Conservation (phyloP, 352 stramenopile species). For the Phytophthora crassamura region DNA sequence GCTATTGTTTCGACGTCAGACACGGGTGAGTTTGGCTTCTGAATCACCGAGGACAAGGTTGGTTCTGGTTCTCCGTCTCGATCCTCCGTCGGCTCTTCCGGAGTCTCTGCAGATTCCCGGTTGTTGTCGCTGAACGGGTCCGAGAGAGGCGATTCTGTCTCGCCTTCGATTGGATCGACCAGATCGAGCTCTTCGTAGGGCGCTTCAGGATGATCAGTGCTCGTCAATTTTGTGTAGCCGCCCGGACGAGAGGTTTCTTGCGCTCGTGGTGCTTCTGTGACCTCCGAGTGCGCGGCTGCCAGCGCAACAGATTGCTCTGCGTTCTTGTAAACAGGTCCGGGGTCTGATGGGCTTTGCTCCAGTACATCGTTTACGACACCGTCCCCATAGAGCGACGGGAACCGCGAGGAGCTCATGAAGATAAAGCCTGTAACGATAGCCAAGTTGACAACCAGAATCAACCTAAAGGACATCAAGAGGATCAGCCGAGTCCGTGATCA, state of each 20-base stretch:
- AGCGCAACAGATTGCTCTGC: conserved; percentile 8
- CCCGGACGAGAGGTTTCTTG: conserved; percentile 7
- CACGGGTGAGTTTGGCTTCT: not conserved
- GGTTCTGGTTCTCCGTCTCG: conserved; percentile 1
- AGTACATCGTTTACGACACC: conserved; percentile 47
- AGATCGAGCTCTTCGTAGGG: conserved; percentile 9
- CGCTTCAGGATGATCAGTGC: conserved; percentile 4
- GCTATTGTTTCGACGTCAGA: not conserved
- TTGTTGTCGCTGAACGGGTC: not conserved
- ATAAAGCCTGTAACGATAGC: conserved; percentile 55
- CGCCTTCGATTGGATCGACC: not conserved
- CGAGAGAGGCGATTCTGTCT: conserved; percentile 2
- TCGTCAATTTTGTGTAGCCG: conserved; percentile 34
- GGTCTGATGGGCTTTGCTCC: conserved; percentile 36
- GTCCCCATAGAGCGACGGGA: conserved; percentile 44
- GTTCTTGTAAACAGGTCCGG: conserved; percentile 18
- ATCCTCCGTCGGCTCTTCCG: not conserved
- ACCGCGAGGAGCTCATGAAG: conserved; percentile 59
- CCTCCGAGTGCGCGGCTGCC: not conserved
- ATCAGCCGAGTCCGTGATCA: no score
- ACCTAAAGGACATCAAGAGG: conserved; percentile 21
- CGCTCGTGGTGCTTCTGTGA: conserved; percentile 5
- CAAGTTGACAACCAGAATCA: conserved; percentile 61
- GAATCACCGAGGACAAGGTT: not conserved
- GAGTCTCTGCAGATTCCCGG: not conserved